A percentile compares a stretch with the other conserved stretches of the same genome.
Conservation (phyloP, 2,329 filamentous ascomycete genomes). For the Aspergillus felis region DNA sequence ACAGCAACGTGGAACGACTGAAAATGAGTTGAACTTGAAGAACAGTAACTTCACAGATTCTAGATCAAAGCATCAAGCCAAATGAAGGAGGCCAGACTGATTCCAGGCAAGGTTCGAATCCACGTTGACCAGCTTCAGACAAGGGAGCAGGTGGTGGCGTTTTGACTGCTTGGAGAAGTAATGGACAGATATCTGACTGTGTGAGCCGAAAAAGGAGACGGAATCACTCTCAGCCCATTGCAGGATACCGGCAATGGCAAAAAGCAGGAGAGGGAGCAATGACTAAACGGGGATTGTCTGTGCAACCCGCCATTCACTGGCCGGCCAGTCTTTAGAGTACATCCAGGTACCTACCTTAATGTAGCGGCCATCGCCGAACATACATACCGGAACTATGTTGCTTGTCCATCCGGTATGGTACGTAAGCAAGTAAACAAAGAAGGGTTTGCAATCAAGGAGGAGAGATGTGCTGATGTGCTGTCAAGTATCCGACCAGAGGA, state of each 20-base stretch:
- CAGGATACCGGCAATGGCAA: not conserved
- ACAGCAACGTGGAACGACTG: not conserved
- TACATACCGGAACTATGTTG: not conserved
- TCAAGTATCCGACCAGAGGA: not conserved
- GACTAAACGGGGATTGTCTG: not conserved
- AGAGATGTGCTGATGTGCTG: not conserved
- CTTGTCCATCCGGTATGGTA: not conserved
- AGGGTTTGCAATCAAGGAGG: not conserved
- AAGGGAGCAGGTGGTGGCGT: not conserved
- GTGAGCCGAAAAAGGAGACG: not conserved
- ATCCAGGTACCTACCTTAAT: not conserved
- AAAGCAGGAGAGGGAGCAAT: not conserved
- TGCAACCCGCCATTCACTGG: not conserved
- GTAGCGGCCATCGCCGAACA: not conserved
- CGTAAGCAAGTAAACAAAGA: not conserved
- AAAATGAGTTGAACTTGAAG: not conserved
- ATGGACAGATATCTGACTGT: not conserved
- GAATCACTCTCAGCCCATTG: too few relatives aligned
- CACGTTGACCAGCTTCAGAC: not conserved
- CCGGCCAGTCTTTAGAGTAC: not conserved
- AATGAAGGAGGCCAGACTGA: not conserved
- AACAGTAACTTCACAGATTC: not conserved
- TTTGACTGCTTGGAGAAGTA: not conserved
- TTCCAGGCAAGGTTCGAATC: not conserved
- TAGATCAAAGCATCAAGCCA: not conserved